Evolutionary conservation across 352 stramenopile genomes (phyloP), one percentile per base, ranked within the genome.

Genomic region (Plasmopara muralis): DNA sequence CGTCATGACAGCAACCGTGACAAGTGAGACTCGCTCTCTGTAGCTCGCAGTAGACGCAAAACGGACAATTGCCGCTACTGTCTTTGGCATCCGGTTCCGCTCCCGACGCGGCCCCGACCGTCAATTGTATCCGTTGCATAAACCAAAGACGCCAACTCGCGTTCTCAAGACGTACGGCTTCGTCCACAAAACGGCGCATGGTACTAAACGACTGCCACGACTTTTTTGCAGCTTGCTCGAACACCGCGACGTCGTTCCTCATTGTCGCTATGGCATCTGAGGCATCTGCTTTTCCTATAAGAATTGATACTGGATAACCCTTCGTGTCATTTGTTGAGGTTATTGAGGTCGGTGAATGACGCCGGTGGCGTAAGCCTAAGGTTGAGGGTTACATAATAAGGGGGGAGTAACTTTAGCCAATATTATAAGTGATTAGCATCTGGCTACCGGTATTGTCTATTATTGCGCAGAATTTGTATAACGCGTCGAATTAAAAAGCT

Each of bases 151-250:
- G 77, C 79, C 80, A 93, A 51, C 74, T 90, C 9, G 81, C 79
- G 70, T 92, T 92, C 65, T 93, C 78, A 9, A 93, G 64, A 5
- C 83, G 78, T 29, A 68, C 72, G 33, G 79, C 80, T 57, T 93
- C 83, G 61, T 74, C 75, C 59, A 93, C 72, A 57, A 93, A 93
- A 57, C 81, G 78, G 63, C 79, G 80, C 79, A 93, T 88, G 47
- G 83, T 93, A 43, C 74, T 89, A 64, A 93, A 90, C 38, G 75
- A 88, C 69, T 93, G 83, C 83, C 83, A 93, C 16, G 77, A 87
- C 75, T 89, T 83, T 62, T 87, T 87, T 44, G 76, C 78, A 7
- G 75, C 70, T 29, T 79, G 62, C 49, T 89, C 78, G 50, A 89
- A 87, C 66, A 70, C 72, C 15, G 54, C 55, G 16, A 71, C 63